These are phyloP conservation scores for Xylaria sp. DNA, from an alignment of 2,329 filamentous ascomycete species.

Conservation along the genomic window DNA sequence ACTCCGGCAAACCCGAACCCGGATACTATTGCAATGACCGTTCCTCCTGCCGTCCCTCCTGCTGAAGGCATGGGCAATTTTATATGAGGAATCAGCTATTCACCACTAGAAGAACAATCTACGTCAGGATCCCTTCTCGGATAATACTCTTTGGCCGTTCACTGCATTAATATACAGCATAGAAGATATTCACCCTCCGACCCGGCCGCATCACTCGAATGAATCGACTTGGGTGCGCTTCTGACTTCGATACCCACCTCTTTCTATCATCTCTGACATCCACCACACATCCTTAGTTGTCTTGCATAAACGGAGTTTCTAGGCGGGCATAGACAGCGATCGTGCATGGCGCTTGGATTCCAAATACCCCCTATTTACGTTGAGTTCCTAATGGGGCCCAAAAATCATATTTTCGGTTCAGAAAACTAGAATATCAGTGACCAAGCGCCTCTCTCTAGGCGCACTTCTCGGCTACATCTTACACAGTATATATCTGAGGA, in stretches of 20 bases:
- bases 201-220: neutral
- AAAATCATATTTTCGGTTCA: neutral
- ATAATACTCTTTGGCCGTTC: neutral
- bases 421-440: neutral
- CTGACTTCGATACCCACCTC: neutral
- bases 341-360: slow-evolving; percentile 30
- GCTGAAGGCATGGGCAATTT: slow-evolving; percentile 46
- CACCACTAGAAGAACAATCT: neutral
- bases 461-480: neutral
- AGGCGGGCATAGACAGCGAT: slow-evolving; percentile 24
- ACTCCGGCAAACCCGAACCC: slow-evolving; percentile 38
- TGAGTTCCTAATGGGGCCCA: neutral
- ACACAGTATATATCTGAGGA: neutral
- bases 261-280: neutral
- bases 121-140: neutral
- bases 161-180: neutral
- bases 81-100: slow-evolving; percentile 39
- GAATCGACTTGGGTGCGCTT: neutral
- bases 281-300: slow-evolving; percentile 3
- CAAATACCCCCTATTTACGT: neutral
- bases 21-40: slow-evolving; percentile 38
- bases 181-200: neutral
- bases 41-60: slow-evolving; percentile 42
- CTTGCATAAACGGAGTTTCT: slow-evolving; percentile 34
- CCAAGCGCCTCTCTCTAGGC: neutral